Evolutionary conservation across 2,329 filamentous ascomycete genomes (phyloP).

Genomic region (Balansia obtecta): DNA sequence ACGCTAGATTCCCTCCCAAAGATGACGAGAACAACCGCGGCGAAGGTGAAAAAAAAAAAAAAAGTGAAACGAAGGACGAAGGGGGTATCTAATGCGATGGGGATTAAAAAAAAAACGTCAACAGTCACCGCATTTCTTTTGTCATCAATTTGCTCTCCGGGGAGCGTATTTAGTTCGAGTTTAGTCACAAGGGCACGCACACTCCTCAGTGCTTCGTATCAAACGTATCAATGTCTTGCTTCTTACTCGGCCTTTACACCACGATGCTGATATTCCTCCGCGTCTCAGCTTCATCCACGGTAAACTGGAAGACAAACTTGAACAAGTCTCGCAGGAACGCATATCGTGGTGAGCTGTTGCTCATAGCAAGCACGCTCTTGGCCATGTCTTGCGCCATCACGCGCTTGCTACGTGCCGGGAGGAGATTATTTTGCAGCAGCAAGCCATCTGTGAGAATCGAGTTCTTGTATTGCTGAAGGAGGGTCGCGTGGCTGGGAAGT

Average conservation of each 20-base stretch:
- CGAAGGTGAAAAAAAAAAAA: neutral
- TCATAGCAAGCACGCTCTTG: constrained; percentile 67
- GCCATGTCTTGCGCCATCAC: constrained; percentile 65
- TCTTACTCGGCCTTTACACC: constrained; percentile 24
- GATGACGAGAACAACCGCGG: neutral
- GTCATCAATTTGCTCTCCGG: neutral
- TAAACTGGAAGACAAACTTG: constrained; percentile 72
- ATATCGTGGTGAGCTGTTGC: constrained; percentile 53
- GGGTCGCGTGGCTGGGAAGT: constrained; percentile 52
- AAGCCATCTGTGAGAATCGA: constrained; percentile 61
- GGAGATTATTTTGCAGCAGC: constrained; percentile 27
- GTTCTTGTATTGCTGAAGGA: constrained; percentile 71
- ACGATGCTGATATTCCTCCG: constrained; percentile 52
- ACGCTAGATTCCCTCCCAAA: neutral
- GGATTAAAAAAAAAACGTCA: neutral
- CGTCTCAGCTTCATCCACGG: constrained; percentile 61
- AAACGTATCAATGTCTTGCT: neutral
- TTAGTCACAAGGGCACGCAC: neutral
- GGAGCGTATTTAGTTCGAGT: neutral
- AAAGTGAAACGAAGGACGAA: neutral
- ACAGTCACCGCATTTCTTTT: neutral
- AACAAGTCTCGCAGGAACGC: constrained; percentile 73
- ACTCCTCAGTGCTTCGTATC: neutral
- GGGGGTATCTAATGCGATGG: constrained; percentile 3
- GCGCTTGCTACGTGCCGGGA: constrained; percentile 43